phyloP scores from a whole-genome alignment of 495 filamentous ascomycete genomes.

The Barbatosphaeria neglecta region DNA sequence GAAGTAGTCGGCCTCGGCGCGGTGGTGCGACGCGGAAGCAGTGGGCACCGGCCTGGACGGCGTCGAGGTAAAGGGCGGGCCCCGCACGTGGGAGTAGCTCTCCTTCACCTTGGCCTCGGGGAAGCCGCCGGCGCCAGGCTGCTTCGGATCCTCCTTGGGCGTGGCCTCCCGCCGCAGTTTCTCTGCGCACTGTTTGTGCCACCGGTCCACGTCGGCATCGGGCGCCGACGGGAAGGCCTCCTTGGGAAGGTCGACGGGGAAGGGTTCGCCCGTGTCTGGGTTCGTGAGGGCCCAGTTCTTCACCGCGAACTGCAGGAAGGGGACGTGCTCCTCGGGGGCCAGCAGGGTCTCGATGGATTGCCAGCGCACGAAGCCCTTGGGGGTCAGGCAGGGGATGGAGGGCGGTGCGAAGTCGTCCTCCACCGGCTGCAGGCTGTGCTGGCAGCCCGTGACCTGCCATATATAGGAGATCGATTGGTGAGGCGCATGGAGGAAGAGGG shows the following conservation, averaged over 20 bases:
- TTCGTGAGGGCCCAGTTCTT: slow-evolving; percentile 61
- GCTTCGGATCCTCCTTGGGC: slow-evolving; percentile 16
- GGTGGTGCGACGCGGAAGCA: slow-evolving; percentile 1
- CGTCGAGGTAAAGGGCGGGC: slow-evolving; percentile 7
- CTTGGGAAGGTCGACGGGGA: slow-evolving; percentile 66
- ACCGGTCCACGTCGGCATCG: slow-evolving; percentile 66
- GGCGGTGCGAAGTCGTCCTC: slow-evolving; percentile 62
- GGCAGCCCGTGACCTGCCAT: slow-evolving; percentile 83
- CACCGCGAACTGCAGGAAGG: slow-evolving; percentile 72
- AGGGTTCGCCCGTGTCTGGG: slow-evolving; percentile 55
- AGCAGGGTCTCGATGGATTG: slow-evolving; percentile 86
- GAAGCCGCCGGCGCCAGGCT: not conserved
- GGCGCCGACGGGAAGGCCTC: slow-evolving; percentile 63
- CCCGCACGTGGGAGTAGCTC: slow-evolving; percentile 10
- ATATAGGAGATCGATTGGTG: slow-evolving; percentile 70
- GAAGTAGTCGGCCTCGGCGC: slow-evolving; percentile 16
- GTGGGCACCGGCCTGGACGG: slow-evolving; percentile 8
- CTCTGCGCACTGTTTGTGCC: slow-evolving; percentile 65
- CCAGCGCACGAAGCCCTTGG: slow-evolving; percentile 81
- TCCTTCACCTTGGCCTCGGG: slow-evolving; percentile 3
- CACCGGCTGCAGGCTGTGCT: slow-evolving; percentile 57
- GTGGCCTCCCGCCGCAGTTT: slow-evolving; percentile 37
- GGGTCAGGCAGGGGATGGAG: slow-evolving; percentile 68
- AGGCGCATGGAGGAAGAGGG: slow-evolving; percentile 72
- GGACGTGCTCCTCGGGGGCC: slow-evolving; percentile 76